Conservation (phyloP, 495 filamentous ascomycete species). For the Neurospora cerealis region DNA sequence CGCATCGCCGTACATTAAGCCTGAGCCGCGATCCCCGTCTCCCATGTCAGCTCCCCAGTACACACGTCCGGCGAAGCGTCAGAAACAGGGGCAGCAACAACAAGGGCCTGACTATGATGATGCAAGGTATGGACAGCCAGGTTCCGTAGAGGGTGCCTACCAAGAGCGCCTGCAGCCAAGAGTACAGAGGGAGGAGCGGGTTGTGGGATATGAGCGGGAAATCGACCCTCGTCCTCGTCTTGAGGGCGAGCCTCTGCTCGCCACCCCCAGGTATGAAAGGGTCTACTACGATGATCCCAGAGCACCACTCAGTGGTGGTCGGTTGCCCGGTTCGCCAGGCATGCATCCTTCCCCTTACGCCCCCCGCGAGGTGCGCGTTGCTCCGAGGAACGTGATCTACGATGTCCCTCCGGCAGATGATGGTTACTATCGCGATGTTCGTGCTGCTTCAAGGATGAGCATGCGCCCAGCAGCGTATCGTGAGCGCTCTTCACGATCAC, state of each 20-base stretch:
- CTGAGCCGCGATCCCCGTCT: constrained; percentile 77
- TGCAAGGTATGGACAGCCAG: constrained; percentile 22
- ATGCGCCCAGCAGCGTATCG: constrained; percentile 36
- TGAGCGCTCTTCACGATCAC: constrained; percentile 48
- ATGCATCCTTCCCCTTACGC: constrained; percentile 36
- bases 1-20: constrained; percentile 61
- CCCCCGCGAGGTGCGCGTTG: constrained; percentile 32
- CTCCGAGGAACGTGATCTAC: not conserved
- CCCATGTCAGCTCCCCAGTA: constrained; percentile 49
- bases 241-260: constrained; percentile 11
- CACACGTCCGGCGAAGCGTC: constrained; percentile 39
- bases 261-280: constrained; percentile 24
- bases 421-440: constrained; percentile 47
- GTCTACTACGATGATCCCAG: constrained; percentile 26
- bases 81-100: constrained; percentile 40
- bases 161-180: constrained; percentile 16
- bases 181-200: constrained; percentile 15
- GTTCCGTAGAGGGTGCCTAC: constrained; percentile 12
- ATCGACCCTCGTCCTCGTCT: constrained; percentile 11
- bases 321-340: constrained; percentile 36
- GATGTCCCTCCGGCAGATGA: constrained; percentile 11
- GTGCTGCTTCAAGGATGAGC: constrained; percentile 29
- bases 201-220: constrained; percentile 17
- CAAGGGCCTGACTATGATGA: constrained; percentile 34
- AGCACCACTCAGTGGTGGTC: constrained; percentile 36